Evolutionary conservation across 306 rosid genomes (phyloP).

Genomic region (Gynostemma pentaphyllum): DNA sequence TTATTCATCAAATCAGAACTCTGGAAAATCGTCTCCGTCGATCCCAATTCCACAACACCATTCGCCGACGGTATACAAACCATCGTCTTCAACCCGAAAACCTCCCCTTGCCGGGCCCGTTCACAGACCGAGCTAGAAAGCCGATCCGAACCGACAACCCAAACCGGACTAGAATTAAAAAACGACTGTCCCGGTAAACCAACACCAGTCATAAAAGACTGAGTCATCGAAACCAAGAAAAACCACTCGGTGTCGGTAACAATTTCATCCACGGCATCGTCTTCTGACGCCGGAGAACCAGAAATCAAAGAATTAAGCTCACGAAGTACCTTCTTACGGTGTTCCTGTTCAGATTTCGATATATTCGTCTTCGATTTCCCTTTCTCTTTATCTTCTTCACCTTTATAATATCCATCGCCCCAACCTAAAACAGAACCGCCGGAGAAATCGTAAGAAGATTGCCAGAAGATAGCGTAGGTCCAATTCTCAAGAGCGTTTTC

Average conservation of each 20-base stretch:
- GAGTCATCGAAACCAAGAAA: constrained; percentile 87
- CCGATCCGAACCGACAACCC: constrained; percentile 54
- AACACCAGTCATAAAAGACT: constrained; percentile 50
- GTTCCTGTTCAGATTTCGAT: constrained; percentile 58
- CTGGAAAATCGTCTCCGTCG: constrained; percentile 54
- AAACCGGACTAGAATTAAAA: constrained; percentile 39
- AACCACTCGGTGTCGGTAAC: constrained; percentile 98
- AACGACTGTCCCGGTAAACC: constrained; percentile 72
- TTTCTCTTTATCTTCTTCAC: constrained; percentile 52
- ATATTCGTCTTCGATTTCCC: constrained; percentile 22
- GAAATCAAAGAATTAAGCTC: constrained; percentile 81
- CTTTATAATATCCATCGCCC: constrained; percentile 95
- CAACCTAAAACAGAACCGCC: constrained; percentile 59
- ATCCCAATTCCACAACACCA: constrained; percentile 85
- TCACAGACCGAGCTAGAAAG: constrained; percentile 44
- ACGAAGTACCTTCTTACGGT: constrained; percentile 66
- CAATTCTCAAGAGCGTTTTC: constrained; percentile 62
- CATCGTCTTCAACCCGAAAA: constrained; percentile 59
- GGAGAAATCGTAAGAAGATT: constrained; percentile 51
- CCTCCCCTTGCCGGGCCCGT: constrained; percentile 57
- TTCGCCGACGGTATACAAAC: constrained; percentile 61
- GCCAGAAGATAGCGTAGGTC: constrained; percentile 99
- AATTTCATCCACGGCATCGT: constrained; percentile 65
- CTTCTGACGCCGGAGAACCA: constrained; percentile 34
- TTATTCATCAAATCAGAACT: constrained; percentile 71